Evolutionary conservation across 345 rosid species (phyloP).

Genomic region (Salix viminalis): DNA sequence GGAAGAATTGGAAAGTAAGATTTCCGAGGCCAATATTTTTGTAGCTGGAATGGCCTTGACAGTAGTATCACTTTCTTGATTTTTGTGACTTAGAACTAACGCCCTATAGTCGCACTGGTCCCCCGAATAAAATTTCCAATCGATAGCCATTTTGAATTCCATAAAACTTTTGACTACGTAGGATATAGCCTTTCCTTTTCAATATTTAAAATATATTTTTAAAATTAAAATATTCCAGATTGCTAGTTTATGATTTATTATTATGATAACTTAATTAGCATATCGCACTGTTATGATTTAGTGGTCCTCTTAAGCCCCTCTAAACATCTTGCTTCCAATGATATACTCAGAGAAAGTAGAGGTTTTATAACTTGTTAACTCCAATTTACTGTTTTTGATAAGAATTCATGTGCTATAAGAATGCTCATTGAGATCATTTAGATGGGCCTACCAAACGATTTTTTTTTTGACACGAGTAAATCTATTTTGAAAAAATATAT

Average conservation of each 20-base stretch:
- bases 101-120: background rate
- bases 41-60: background rate
- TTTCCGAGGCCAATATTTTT: background rate
- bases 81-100: background rate
- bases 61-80: background rate
- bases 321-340: background rate
- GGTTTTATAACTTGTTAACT: background rate
- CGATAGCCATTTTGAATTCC: conserved; percentile 27
- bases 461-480: too few relatives aligned
- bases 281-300: conserved; percentile 53
- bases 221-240: background rate
- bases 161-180: conserved; percentile 27
- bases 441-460: conserved; percentile 6
- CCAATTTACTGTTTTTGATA: background rate
- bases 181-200: conserved; percentile 41
- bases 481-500: too few relatives aligned
- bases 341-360: background rate
- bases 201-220: background rate
- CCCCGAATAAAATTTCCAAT: background rate
- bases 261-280: conserved; percentile 41
- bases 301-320: conserved; percentile 41
- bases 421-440: background rate
- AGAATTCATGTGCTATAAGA: conserved; percentile 5
- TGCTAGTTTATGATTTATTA: conserved; percentile 6
- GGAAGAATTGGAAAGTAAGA: too few relatives aligned